Evolutionary conservation across 2,329 filamentous ascomycete species (phyloP), one percentile per base, ranked within the genome.

Genomic region (Orbilia oligospora): DNA sequence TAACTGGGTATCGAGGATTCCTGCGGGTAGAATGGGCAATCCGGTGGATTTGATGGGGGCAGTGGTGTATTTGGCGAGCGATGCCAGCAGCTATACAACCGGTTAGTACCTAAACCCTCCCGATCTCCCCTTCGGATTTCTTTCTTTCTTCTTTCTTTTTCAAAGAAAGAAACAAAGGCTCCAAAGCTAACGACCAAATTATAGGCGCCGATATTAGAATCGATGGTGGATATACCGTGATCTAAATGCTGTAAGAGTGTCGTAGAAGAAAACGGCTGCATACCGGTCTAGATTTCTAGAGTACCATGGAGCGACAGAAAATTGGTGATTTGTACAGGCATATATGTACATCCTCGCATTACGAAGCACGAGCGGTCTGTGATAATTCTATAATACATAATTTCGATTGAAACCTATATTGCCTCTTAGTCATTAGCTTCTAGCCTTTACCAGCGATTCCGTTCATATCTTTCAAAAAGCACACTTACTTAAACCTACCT

Each of bases 1-100:
- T 83, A 91, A 96, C 85, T 98, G 95, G 95, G 97, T 91, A 14
- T 94, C 92, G 0, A 88, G 97, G 68, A 98, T 97, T 79, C 96
- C 96, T 0, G 91, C 93, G 83, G 95, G 94, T 73, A 95, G 95
- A 86, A 97, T 98, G 93, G 95, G 95, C 27, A 88, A 90, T 65
- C 95, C 95, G 0, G 91, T 94, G 84, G 95, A 98, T 83, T 88
- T 98, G 72, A 97, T 97, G 92, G 95, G 95, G 1, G 93, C 94
- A 4, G 94, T 97, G 30, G 91, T 93, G 16, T 97, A 95, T 87
- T 86, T 97, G 73, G 89, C 93, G 48, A 94, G 91, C 76, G 93
- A 96, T 82, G 93, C 93, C 1, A 90, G 90, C 65, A 87, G 87
- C 63, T 95, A 94, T 84, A 90, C 94, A 76, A 91, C 89, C 9